Evolutionary conservation across 768 basidiomycete genomes (phyloP).

Genomic region (Tulasnella calospora): DNA sequence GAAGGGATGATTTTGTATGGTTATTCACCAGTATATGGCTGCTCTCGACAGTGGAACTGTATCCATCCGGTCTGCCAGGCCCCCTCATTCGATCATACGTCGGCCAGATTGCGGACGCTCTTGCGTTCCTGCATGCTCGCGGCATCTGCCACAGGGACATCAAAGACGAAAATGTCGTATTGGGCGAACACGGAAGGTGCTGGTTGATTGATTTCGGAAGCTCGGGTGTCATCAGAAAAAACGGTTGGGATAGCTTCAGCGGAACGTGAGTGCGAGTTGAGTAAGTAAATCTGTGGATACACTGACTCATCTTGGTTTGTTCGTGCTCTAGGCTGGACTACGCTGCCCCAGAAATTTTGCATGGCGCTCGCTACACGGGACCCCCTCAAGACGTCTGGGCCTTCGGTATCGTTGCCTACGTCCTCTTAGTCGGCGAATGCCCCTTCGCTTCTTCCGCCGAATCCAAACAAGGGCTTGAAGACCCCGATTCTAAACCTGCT

Average conservation of each 20-base stretch:
- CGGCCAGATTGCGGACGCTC: conserved; percentile 89
- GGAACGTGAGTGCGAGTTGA: conserved; percentile 64
- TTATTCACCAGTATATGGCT: neutral
- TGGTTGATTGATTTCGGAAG: conserved; percentile 97
- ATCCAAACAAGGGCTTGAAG: conserved; percentile 72
- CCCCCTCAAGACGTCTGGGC: conserved; percentile 99
- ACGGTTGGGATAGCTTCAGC: conserved; percentile 87
- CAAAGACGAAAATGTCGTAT: conserved; percentile 94
- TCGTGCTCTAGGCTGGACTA: conserved; percentile 66
- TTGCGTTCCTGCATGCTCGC: conserved; percentile 80
- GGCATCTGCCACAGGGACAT: conserved; percentile 97
- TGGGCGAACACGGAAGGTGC: conserved; percentile 70
- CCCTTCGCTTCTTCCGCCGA: conserved; percentile 88
- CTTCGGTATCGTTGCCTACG: conserved; percentile 93
- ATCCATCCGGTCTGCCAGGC: conserved; percentile 78
- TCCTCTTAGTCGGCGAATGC: conserved; percentile 87
- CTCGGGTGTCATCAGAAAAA: conserved; percentile 75
- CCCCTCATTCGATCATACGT: conserved; percentile 73
- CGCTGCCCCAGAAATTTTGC: conserved; percentile 92
- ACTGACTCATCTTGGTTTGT: neutral
- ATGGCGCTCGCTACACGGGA: conserved; percentile 90
- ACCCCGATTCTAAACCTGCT: conserved; percentile 33
- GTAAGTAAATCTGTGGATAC: neutral
- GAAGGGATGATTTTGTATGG: neutral
- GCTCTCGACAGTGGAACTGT: conserved; percentile 58